These are phyloP conservation scores for Crucibulum laeve DNA, from an alignment of 768 basidiomycete genomes.

Conservation along the genomic window DNA sequence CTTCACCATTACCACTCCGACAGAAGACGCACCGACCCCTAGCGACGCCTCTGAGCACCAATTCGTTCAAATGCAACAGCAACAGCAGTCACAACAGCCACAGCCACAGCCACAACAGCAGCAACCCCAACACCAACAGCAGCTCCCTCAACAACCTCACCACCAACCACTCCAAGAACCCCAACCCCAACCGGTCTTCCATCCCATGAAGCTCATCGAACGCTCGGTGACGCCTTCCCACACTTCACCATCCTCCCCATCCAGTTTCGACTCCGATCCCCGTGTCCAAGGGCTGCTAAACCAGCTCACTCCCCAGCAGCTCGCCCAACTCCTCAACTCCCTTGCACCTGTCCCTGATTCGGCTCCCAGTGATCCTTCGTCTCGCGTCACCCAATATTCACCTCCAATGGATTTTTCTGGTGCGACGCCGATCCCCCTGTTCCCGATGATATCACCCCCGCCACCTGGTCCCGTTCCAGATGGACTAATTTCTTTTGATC, in stretches of 20 bases:
- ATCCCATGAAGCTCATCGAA: slow-evolving; percentile 9
- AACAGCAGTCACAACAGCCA: background rate
- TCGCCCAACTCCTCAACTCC: slow-evolving; percentile 52
- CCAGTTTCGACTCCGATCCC: slow-evolving; percentile 31
- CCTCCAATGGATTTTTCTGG: no score
- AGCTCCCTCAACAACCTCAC: slow-evolving; percentile 9
- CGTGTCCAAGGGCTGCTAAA: slow-evolving; percentile 48
- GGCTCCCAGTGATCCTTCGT: no score
- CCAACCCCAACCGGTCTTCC: slow-evolving; percentile 7
- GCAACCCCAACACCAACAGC: slow-evolving; percentile 5
- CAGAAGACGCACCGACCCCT: slow-evolving; percentile 3
- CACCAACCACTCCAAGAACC: slow-evolving; percentile 8
- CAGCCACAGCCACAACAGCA: slow-evolving; percentile 6
- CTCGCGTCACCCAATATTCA: no score
- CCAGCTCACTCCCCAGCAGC: slow-evolving; percentile 50
- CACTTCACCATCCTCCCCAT: slow-evolving; percentile 8
- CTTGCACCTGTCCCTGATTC: slow-evolving; percentile 29
- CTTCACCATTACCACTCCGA: slow-evolving; percentile 4
- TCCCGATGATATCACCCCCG: slow-evolving; percentile 3
- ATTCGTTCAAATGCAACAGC: background rate
- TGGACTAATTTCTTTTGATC: slow-evolving; percentile 26
- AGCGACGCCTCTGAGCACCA: background rate
- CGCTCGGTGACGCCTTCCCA: slow-evolving; percentile 19
- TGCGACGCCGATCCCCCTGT: slow-evolving; percentile 27
- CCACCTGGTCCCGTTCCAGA: slow-evolving; percentile 14